Evolutionary conservation across 2,329 filamentous ascomycete genomes (phyloP).

Genomic region (Scedosporium minutisporum): DNA sequence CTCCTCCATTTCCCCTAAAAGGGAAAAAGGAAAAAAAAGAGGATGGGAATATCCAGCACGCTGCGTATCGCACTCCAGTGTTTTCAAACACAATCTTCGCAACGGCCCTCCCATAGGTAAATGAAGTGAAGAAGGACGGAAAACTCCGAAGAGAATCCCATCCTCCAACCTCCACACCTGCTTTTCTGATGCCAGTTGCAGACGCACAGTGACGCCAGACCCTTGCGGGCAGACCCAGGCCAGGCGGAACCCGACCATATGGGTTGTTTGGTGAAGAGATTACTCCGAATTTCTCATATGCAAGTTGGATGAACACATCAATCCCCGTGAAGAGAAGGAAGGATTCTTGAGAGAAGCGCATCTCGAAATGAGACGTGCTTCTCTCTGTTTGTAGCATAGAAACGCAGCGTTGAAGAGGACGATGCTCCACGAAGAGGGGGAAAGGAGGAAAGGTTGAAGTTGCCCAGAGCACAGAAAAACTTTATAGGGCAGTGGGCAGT

Average conservation of each 20-base stretch:
- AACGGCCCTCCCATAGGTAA: slow-evolving; percentile 81
- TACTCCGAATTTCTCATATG: slow-evolving; percentile 99
- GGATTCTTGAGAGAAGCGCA: slow-evolving; percentile 15
- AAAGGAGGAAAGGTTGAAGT: slow-evolving; percentile 7
- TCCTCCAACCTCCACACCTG: background rate
- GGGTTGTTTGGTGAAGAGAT: slow-evolving; percentile 54
- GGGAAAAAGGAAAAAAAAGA: slow-evolving; percentile 7
- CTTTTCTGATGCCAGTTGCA: slow-evolving; percentile 41
- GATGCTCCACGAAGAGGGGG: slow-evolving; percentile 49
- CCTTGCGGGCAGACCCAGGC: slow-evolving; percentile 67
- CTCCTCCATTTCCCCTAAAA: slow-evolving; percentile 6
- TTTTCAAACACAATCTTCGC: slow-evolving; percentile 77
- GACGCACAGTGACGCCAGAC: slow-evolving; percentile 72
- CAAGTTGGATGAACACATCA: slow-evolving; percentile 22
- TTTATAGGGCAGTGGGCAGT: slow-evolving; percentile 1
- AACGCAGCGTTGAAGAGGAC: slow-evolving; percentile 88
- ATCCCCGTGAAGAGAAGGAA: slow-evolving; percentile 12
- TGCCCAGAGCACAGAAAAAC: background rate
- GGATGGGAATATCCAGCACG: slow-evolving; percentile 33
- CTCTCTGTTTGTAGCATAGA: slow-evolving; percentile 81
- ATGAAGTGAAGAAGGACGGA: slow-evolving; percentile 9
- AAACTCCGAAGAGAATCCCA: background rate
- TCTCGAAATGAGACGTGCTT: slow-evolving; percentile 17
- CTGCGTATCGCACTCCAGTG: slow-evolving; percentile 96
- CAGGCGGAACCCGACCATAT: slow-evolving; percentile 15